Evolutionary conservation across 805 yeast genomes (phyloP), one percentile per base, ranked within the genome.

Genomic region (Grigorovia transvaalensis): DNA sequence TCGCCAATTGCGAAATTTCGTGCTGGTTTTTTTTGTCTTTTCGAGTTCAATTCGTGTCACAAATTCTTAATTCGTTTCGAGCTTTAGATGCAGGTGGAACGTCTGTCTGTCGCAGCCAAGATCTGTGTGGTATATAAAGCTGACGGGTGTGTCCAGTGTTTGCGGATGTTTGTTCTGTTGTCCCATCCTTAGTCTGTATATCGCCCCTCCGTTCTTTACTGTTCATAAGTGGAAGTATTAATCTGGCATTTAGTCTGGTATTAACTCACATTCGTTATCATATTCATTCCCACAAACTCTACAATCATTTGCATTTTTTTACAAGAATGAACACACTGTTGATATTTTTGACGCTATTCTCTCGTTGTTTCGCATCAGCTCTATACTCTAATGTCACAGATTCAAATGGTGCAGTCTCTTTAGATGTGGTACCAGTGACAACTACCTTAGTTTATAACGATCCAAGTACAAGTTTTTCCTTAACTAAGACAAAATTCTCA

Each of bases 381-480:
- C 29, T 20, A 13, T 45, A 20, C 29, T 33, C 23, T 30, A 45
- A 45, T 17, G 23, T 9, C 19, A 44, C 46, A 4, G 46, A n/a
- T 4, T 8, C 47, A 23, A 23, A 23, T 20, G 29, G n/a, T 11
- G n/a, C 13, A 27, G 23, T 29, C n/a, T 12, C 57, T 38, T 51
- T 51, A 44, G 42, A 57, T 15, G 58, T 59, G 11, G 41, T 41
- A 23, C 56, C 63, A 35, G 47, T 53, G 20, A 51, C 56, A 8
- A 52, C 55, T 15, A 50, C 53, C 15, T 48, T 50, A 20, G 51
- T 60, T 12, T 57, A 58, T 35, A 46, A 48, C 20, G 59, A 59
- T 30, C 53, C 49, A 17, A 55, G 58, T 11, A 57, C 60, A 41
- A 60, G 60, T 19, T 51, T 56, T 46, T 55, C 44, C 15, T 40